Conservation (phyloP, 2,329 filamentous ascomycete genomes). For the Nemania bipapillata region DNA sequence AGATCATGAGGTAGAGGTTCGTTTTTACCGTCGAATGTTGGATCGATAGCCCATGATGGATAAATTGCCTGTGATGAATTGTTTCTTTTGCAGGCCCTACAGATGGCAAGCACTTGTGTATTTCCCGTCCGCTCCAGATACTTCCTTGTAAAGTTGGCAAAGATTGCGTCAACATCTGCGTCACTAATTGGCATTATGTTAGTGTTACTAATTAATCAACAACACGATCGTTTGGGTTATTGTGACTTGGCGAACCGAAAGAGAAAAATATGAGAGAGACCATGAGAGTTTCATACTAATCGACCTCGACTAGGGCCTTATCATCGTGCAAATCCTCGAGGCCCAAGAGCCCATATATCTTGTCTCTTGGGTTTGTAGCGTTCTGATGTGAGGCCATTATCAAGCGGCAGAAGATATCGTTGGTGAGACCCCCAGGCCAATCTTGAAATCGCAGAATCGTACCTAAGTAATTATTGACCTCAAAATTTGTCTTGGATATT, state of each 20-base stretch:
- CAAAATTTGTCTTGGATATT: constrained; percentile 20
- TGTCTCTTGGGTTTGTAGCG: constrained; percentile 31
- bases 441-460: constrained; percentile 21
- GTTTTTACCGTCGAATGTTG: constrained; percentile 17
- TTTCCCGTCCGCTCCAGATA: constrained; percentile 27
- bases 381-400: constrained; percentile 31
- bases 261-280: background rate
- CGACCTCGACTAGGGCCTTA: constrained; percentile 22
- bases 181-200: constrained; percentile 5
- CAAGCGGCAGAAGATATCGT: constrained; percentile 26
- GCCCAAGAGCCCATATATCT: constrained; percentile 36
- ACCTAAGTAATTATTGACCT: constrained; percentile 25
- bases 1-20: constrained; percentile 23
- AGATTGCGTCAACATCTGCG: constrained; percentile 15
- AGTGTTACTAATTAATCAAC: background rate
- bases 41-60: constrained; percentile 33
- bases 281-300: constrained; percentile 26
- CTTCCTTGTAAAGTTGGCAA: constrained; percentile 21
- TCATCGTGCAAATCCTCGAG: constrained; percentile 8
- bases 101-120: constrained; percentile 26
- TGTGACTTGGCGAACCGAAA: background rate
- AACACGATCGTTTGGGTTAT: too few relatives aligned
- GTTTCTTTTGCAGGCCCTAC: constrained; percentile 24
- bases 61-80: background rate
- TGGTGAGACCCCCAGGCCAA: constrained; percentile 22